phyloP scores from a whole-genome alignment of 2,329 filamentous ascomycete genomes.

The Pseudopithomyces maydicus region DNA sequence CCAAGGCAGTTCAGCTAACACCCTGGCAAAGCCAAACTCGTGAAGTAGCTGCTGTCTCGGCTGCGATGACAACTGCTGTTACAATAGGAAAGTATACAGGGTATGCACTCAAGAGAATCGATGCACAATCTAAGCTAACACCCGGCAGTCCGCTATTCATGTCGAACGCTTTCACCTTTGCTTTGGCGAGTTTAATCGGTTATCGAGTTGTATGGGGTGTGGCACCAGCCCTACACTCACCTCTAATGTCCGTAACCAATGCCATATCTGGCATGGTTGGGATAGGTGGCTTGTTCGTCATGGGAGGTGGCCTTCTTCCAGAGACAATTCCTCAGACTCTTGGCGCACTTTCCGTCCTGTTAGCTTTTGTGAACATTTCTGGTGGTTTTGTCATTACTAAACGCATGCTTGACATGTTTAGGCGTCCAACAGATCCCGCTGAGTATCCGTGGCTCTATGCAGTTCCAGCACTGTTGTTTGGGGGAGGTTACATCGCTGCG shows the following conservation, averaged over 20 bases:
- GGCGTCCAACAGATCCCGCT: slow-evolving; percentile 78
- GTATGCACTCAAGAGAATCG: slow-evolving; percentile 11
- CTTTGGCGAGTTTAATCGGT: slow-evolving; percentile 81
- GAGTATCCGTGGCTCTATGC: slow-evolving; percentile 90
- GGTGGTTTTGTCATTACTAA: slow-evolving; percentile 92
- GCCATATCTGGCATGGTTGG: slow-evolving; percentile 91
- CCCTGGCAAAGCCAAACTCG: slow-evolving; percentile 81
- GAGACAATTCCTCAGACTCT: slow-evolving; percentile 77
- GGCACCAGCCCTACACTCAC: slow-evolving; percentile 79
- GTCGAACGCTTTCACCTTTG: slow-evolving; percentile 84
- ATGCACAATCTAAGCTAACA: slow-evolving; percentile 3
- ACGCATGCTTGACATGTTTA: slow-evolving; percentile 75
- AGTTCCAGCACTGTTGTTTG: slow-evolving; percentile 76
- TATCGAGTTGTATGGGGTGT: slow-evolving; percentile 92
- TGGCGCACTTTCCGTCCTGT: slow-evolving; percentile 77
- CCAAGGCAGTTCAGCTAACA: slow-evolving; percentile 69
- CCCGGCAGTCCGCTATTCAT: slow-evolving; percentile 71
- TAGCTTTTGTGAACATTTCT: slow-evolving; percentile 87
- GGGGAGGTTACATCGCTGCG: slow-evolving; percentile 79
- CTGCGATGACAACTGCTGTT: slow-evolving; percentile 75
- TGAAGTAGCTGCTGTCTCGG: slow-evolving; percentile 75
- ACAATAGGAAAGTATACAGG: slow-evolving; percentile 80
- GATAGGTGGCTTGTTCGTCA: slow-evolving; percentile 84
- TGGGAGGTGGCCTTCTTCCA: slow-evolving; percentile 70
- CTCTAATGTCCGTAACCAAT: slow-evolving; percentile 91